Evolutionary conservation across 2,329 filamentous ascomycete species (phyloP).

Genomic region (Epichloe elymi): DNA sequence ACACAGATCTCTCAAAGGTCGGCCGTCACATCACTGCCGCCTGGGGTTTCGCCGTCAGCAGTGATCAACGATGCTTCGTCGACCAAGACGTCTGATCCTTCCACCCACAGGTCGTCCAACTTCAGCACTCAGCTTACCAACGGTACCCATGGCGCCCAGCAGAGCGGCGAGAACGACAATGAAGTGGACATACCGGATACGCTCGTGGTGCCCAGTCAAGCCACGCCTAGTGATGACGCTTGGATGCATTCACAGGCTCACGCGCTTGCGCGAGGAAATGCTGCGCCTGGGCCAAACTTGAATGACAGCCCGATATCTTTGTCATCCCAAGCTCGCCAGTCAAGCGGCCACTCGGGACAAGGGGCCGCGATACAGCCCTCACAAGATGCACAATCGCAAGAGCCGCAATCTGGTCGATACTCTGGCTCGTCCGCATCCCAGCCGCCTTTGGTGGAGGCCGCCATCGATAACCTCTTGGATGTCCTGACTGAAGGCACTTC

Average conservation of each 20-base stretch:
- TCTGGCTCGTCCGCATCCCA: constrained; percentile 28
- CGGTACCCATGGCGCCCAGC: constrained; percentile 40
- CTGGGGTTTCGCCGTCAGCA: constrained; percentile 44
- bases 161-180: constrained; percentile 16
- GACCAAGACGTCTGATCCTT: constrained; percentile 74
- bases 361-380: constrained; percentile 10
- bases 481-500: constrained; percentile 54
- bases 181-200: constrained; percentile 42
- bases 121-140: constrained; percentile 64
- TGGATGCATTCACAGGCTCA: constrained; percentile 49
- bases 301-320: constrained; percentile 27
- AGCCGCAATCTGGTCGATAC: constrained; percentile 11
- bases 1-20: constrained; percentile 54
- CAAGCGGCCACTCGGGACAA: constrained; percentile 21
- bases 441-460: constrained; percentile 30
- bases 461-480: constrained; percentile 45
- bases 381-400: constrained; percentile 20
- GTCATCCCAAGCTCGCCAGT: constrained; percentile 17
- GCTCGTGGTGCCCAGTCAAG: constrained; percentile 30
- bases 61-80: constrained; percentile 78
- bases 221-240: constrained; percentile 35
- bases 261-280: constrained; percentile 29
- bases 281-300: constrained; percentile 13
- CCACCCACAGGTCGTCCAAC: constrained; percentile 47
- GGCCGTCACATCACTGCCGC: constrained; percentile 41